Evolutionary conservation across 2,329 filamentous ascomycete genomes (phyloP), one percentile per base, ranked within the genome.

Genomic region (Dothideomycetes sp.): DNA sequence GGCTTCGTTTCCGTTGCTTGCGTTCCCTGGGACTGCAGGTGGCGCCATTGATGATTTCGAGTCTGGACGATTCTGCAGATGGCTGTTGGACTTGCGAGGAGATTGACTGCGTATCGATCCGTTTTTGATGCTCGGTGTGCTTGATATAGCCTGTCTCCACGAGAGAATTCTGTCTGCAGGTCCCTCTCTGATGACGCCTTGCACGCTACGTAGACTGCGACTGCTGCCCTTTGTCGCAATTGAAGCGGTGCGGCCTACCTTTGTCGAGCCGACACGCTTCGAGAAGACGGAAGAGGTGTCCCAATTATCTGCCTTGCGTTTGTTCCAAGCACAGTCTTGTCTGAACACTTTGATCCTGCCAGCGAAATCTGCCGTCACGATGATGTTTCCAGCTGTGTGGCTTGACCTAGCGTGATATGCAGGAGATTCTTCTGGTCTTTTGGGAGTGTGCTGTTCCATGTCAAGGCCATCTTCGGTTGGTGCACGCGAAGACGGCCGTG

Each of bases 281-380:
- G 84, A 87, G 51, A 94, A 82, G 6, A 77, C 77, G 12, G 83
- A 89, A 1, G 74, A 73, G 0, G 80, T 78, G 50, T 94, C 86
- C 81, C 82, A 89, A 25, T 72, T 75, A 41, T 87, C 84, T 43
- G 58, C 53, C 41, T 79, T 74, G 4, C 89, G 79, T 61, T 94
- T 94, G 34, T 71, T 63, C 51, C 75, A 85, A 0, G 89, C 91
- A 56, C 89, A 95, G 57, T 98, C 91, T 60, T 96, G 89, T 15
- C 91, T 77, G 57, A 95, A 95, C 1, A 96, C 82, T 58, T 95
- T 95, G 64, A 98, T 91, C 18, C 78, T 76, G 24, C 91, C 91
- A 1, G 78, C 79, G 52, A 86, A 85, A 58, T 95, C 89, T 2
- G 88, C 84, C 0, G 89, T 94, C 35, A 96, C 76, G 42, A 98